These are phyloP conservation scores for Neurospora sp. DNA, from an alignment of 495 filamentous ascomycete genomes.

Conservation along the genomic window DNA sequence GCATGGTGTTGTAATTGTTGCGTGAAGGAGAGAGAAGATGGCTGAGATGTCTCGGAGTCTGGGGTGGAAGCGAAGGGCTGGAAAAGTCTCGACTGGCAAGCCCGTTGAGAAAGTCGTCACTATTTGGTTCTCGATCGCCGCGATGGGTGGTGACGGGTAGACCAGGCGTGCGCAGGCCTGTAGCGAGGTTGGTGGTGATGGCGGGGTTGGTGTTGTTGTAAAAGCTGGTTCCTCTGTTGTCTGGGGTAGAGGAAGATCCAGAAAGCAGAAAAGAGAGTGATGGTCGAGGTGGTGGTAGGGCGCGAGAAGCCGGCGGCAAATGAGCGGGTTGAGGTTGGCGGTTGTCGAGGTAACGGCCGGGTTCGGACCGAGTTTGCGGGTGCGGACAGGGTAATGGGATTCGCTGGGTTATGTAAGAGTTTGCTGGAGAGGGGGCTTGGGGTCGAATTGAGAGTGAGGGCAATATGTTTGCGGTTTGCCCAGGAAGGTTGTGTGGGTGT, in stretches of 20 bases:
- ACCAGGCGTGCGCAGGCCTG: not conserved
- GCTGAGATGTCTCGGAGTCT: slow-evolving; percentile 1
- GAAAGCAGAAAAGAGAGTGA: not conserved
- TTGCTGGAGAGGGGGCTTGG: not conserved
- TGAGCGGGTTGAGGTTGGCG: not conserved
- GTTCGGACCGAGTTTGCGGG: not conserved
- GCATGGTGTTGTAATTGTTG: not conserved
- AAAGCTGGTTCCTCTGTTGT: not conserved
- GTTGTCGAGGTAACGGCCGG: not conserved
- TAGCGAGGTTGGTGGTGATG: not conserved
- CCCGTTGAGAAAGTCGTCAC: slow-evolving; percentile 22
- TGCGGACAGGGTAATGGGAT: not conserved
- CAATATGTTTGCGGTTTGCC: not conserved
- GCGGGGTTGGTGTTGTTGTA: not conserved
- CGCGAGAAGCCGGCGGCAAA: not conserved
- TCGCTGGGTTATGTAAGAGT: not conserved
- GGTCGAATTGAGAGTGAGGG: not conserved
- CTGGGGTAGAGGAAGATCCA: not conserved
- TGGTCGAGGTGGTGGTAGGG: not conserved
- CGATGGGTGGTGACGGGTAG: not conserved
- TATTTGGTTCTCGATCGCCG: slow-evolving; percentile 6
- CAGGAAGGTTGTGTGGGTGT: not conserved
- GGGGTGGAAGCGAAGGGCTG: slow-evolving; percentile 22
- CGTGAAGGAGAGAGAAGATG: not conserved
- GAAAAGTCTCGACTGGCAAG: slow-evolving; percentile 25